These are phyloP conservation scores for Fraxinus excelsior DNA, from an alignment of 257 asterid genomes.

Conservation along the genomic window DNA sequence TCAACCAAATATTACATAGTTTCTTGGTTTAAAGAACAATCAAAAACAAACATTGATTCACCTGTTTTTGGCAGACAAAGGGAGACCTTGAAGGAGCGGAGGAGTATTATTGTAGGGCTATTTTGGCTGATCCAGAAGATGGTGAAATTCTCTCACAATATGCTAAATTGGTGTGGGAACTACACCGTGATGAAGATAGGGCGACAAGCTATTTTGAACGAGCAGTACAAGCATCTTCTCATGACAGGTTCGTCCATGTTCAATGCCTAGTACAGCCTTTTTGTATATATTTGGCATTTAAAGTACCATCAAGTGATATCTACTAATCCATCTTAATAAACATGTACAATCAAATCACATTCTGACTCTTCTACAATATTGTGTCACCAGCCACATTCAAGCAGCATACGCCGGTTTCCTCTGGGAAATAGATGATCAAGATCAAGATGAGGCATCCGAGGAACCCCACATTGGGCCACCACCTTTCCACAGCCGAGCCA, in stretches of 20 bases:
- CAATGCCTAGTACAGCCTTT: not conserved
- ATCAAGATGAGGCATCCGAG: slow-evolving; percentile 26
- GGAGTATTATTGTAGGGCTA: slow-evolving; percentile 78
- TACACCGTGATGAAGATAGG: slow-evolving; percentile 58
- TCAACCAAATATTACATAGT: not conserved
- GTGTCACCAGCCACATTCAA: slow-evolving; percentile 64
- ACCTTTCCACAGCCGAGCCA: slow-evolving; percentile 32
- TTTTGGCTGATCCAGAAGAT: slow-evolving; percentile 75
- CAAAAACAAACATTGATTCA: not conserved
- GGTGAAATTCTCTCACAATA: slow-evolving; percentile 78
- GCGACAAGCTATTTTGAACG: slow-evolving; percentile 61
- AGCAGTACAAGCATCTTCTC: slow-evolving; percentile 63
- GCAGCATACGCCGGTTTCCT: slow-evolving; percentile 85
- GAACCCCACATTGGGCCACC: slow-evolving; percentile 7
- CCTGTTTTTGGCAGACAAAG: slow-evolving; percentile 43
- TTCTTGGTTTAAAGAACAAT: not conserved
- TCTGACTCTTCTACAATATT: not conserved
- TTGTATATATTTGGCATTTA: too few relatives aligned
- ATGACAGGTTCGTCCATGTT: slow-evolving; percentile 49
- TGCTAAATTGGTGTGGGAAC: slow-evolving; percentile 74
- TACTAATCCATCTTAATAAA: not conserved
- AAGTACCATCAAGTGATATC: too few relatives aligned
- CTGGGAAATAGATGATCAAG: slow-evolving; percentile 71
- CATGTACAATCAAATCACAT: not conserved
- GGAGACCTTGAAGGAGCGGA: slow-evolving; percentile 65